These are phyloP conservation scores for Colletotrichum brevisporum DNA, from an alignment of 2,329 filamentous ascomycete species.

Conservation along the genomic window DNA sequence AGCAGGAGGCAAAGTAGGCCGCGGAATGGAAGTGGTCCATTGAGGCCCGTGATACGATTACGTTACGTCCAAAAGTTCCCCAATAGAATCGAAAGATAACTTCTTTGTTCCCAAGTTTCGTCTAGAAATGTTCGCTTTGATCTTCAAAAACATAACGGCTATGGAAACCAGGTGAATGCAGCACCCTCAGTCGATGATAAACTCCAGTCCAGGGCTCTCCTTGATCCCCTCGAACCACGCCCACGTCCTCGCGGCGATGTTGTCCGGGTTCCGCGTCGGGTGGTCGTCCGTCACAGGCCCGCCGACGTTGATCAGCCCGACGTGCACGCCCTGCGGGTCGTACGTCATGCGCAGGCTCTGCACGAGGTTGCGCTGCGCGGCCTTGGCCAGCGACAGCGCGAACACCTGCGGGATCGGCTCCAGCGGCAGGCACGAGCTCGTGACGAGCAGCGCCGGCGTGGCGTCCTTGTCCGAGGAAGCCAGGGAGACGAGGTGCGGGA, in stretches of 20 bases:
- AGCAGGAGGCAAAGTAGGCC: slow-evolving; percentile 59
- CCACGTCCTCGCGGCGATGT: slow-evolving; percentile 61
- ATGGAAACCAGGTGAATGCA: no score
- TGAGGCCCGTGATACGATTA: no score
- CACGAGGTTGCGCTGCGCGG: slow-evolving; percentile 65
- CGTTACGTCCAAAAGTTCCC: no score
- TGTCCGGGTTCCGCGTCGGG: not conserved
- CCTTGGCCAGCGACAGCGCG: slow-evolving; percentile 64
- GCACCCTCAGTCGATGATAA: slow-evolving; percentile 44
- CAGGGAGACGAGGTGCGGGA: slow-evolving; percentile 57
- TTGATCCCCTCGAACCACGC: slow-evolving; percentile 57
- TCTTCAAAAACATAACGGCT: no score
- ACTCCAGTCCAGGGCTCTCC: slow-evolving; percentile 53
- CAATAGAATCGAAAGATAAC: no score
- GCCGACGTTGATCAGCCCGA: slow-evolving; percentile 61
- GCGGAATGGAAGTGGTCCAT: not conserved
- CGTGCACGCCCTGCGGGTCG: slow-evolving; percentile 56
- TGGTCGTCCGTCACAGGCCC: slow-evolving; percentile 54
- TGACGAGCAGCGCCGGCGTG: slow-evolving; percentile 64
- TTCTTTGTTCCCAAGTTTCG: no score
- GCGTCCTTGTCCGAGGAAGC: slow-evolving; percentile 46
- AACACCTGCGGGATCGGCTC: slow-evolving; percentile 62
- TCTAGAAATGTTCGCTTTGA: no score
- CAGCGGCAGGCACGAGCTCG: slow-evolving; percentile 61
- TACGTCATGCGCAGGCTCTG: slow-evolving; percentile 59